phyloP scores from a whole-genome alignment of 768 basidiomycete species.

The Rhizopogon vesiculosus region DNA sequence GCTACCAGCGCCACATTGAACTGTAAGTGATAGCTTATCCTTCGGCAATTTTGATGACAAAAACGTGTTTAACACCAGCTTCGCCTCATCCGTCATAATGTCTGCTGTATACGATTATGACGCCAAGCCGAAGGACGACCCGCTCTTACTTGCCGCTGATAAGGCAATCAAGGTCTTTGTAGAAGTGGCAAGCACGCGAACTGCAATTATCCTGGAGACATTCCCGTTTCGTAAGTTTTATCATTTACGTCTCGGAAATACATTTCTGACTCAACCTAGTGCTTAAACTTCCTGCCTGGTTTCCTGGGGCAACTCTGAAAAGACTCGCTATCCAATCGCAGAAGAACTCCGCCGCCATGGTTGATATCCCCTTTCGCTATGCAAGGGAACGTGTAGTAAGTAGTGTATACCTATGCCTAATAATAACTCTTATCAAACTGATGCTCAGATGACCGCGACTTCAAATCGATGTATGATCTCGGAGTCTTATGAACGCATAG shows the following conservation, averaged over 20 bases:
- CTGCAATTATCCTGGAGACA: conserved; percentile 22
- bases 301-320: conserved; percentile 31
- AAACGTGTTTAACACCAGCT: conserved; percentile 12
- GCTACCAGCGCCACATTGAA: conserved; percentile 24
- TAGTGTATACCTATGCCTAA: background rate
- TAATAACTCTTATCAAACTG: background rate
- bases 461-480: conserved; percentile 26
- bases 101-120: conserved; percentile 29
- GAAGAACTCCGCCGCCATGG: conserved; percentile 23
- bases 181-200: conserved; percentile 19
- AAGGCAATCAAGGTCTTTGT: conserved; percentile 22
- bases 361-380: conserved; percentile 24
- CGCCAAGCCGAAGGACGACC: conserved; percentile 21
- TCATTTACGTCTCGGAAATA: conserved; percentile 2
- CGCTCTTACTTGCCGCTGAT: conserved; percentile 25
- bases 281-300: conserved; percentile 27
- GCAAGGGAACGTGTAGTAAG: conserved; percentile 21
- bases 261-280: conserved; percentile 17
- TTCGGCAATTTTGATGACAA: background rate
- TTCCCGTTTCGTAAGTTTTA: conserved; percentile 26
- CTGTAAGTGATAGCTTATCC: conserved; percentile 15
- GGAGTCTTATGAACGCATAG: conserved; percentile 21
- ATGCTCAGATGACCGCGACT: conserved; percentile 12
- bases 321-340: conserved; percentile 25
- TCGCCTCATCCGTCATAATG: conserved; percentile 28